Evolutionary conservation across 441 rosid genomes (phyloP).

Genomic region (Hura crepitans): DNA sequence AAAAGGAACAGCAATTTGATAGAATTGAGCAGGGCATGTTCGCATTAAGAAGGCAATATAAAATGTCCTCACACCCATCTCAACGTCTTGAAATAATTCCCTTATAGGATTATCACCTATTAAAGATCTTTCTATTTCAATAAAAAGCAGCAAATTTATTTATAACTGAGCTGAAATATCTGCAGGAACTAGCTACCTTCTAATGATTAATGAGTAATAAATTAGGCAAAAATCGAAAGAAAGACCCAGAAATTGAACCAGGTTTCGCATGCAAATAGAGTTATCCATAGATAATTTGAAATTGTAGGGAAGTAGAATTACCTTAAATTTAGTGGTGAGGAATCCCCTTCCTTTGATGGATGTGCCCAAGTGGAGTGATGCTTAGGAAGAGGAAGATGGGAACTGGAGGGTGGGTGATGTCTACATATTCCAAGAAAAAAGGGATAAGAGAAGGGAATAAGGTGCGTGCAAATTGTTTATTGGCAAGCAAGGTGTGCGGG

Average conservation of each 20-base stretch:
- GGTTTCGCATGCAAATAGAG: background rate
- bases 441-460: constrained; percentile 11
- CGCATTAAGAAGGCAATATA: background rate
- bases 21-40: too few relatives aligned
- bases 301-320: background rate
- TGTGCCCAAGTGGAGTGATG: background rate
- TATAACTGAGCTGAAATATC: background rate
- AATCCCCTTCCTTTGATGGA: background rate
- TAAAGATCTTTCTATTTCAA: background rate
- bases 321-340: background rate
- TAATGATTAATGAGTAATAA: background rate
- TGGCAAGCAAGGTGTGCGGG: background rate
- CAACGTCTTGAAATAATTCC: constrained; percentile 9
- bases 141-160: background rate
- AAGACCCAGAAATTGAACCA: background rate
- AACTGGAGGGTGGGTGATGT: too few relatives aligned
- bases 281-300: background rate
- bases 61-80: background rate
- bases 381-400: background rate
- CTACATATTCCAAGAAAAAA: background rate
- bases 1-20: too few relatives aligned
- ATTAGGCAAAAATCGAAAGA: background rate
- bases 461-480: constrained; percentile 1
- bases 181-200: too few relatives aligned
- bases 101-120: background rate